A percentile compares a stretch with the other conserved stretches of the same genome.
Conservation (phyloP, 305 asterid species). For the Solanum chacoense region DNA sequence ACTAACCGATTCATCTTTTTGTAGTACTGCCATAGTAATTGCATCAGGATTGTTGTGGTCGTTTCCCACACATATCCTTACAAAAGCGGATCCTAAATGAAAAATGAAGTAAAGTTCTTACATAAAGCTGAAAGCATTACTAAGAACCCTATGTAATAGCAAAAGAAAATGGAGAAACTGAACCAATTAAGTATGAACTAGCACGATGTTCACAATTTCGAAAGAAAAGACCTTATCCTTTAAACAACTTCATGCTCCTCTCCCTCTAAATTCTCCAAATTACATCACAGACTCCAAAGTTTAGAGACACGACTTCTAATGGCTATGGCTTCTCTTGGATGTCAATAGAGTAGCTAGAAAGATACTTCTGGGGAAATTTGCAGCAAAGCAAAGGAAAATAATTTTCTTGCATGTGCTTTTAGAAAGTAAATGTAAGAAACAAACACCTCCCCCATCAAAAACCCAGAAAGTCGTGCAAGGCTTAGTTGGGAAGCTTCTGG, state of each 20-base stretch:
- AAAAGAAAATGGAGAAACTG: not conserved
- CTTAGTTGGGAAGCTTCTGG: not conserved
- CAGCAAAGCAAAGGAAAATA: not conserved
- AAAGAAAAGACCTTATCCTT: not conserved
- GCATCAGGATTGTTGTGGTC: conserved; percentile 26
- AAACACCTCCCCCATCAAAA: not conserved
- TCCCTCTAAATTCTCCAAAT: not conserved
- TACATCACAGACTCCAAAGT: not conserved
- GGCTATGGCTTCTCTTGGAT: not conserved
- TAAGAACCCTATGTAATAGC: not conserved
- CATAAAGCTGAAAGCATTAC: not conserved
- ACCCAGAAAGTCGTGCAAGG: not conserved
- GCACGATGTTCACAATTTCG: not conserved
- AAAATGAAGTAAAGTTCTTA: not conserved
- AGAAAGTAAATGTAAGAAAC: not conserved
- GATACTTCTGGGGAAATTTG: not conserved
- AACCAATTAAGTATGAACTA: not conserved
- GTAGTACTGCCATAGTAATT: conserved; percentile 68
- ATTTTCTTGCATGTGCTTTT: not conserved
- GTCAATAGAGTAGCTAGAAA: not conserved
- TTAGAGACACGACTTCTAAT: not conserved
- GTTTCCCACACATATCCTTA: conserved; percentile 73
- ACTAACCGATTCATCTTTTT: conserved; percentile 47
- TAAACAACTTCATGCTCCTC: not conserved
- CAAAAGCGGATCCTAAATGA: conserved; percentile 50